A percentile compares a stretch with the other conserved stretches of the same genome.
Conservation (phyloP, 768 basidiomycete species). For the Leucocoprinus sp. region DNA sequence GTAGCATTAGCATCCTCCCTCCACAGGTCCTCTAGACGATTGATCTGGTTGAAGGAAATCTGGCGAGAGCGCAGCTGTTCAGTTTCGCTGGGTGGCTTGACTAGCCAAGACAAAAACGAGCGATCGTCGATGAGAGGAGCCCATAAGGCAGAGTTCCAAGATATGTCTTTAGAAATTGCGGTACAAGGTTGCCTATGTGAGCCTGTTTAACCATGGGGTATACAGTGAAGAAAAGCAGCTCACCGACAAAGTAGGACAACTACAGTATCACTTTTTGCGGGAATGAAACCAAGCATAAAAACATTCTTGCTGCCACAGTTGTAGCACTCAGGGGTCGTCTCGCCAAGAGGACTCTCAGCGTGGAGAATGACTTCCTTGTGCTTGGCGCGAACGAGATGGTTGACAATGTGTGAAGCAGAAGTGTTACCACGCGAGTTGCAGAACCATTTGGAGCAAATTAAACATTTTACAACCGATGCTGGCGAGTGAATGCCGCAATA, state of each 20-base stretch:
- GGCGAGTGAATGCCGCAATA: conserved; percentile 99
- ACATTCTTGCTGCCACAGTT: conserved; percentile 99
- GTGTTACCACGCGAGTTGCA: conserved; percentile 98
- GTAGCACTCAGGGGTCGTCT: conserved; percentile 98
- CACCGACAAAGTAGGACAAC: conserved; percentile 95
- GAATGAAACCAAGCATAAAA: conserved; percentile 98
- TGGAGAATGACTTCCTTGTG: conserved; percentile 99
- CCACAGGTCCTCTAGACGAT: conserved; percentile 96
- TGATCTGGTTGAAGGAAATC: conserved; percentile 95
- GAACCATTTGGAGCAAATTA: conserved; percentile 92
- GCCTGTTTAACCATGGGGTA: conserved; percentile 1
- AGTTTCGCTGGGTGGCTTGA: conserved; percentile 93
- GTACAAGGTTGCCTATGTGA: conserved; percentile 87
- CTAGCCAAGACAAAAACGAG: conserved; percentile 98
- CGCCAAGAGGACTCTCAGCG: conserved; percentile 89
- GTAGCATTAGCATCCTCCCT: conserved; percentile 92
- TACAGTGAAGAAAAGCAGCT: conserved; percentile 22
- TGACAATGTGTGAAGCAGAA: conserved; percentile 97
- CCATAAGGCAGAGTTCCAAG: conserved; percentile 98
- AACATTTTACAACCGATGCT: conserved; percentile 92
- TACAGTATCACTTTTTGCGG: conserved; percentile 97
- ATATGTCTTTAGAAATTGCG: conserved; percentile 93
- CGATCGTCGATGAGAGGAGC: conserved; percentile 98
- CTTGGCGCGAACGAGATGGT: conserved; percentile 97
- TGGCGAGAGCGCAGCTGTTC: conserved; percentile 95